A percentile compares a stretch with the other conserved stretches of the same genome.
Conservation (phyloP, 225 moss, liverwort and hornwort species). For the Neckera pumila region DNA sequence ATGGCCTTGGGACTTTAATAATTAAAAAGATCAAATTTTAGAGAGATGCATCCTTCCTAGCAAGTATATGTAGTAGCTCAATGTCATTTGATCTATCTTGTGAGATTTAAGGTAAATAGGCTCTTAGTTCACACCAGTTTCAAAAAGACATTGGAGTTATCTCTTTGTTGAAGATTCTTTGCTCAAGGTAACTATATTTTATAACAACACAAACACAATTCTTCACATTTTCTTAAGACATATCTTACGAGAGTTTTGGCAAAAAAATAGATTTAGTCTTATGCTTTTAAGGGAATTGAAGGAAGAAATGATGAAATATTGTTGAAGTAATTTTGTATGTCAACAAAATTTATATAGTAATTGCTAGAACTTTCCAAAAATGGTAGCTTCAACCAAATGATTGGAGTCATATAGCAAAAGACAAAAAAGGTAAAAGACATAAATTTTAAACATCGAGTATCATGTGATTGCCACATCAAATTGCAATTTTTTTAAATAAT, state of each 20-base stretch:
- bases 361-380: neutral
- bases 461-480: no score
- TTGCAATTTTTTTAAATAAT: no score
- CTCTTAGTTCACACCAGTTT: neutral
- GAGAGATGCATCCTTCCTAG: neutral
- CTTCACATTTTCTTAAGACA: fast-evolving
- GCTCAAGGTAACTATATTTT: neutral
- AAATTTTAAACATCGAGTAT: no score
- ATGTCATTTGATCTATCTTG: neutral
- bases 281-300: neutral
- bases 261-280: neutral
- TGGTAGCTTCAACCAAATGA: neutral
- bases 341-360: neutral
- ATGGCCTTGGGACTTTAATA: no score
- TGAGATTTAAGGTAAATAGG: neutral
- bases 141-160: neutral
- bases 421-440: no score
- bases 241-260: neutral
- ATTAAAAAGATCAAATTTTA: neutral
- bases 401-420: neutral
- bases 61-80: neutral
- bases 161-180: no score
- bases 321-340: neutral
- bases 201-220: neutral
- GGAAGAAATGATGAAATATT: neutral